A percentile compares a stretch with the other conserved stretches of the same genome.
Conservation (phyloP, 352 stramenopile species). For the Globisporangium perplexum region DNA sequence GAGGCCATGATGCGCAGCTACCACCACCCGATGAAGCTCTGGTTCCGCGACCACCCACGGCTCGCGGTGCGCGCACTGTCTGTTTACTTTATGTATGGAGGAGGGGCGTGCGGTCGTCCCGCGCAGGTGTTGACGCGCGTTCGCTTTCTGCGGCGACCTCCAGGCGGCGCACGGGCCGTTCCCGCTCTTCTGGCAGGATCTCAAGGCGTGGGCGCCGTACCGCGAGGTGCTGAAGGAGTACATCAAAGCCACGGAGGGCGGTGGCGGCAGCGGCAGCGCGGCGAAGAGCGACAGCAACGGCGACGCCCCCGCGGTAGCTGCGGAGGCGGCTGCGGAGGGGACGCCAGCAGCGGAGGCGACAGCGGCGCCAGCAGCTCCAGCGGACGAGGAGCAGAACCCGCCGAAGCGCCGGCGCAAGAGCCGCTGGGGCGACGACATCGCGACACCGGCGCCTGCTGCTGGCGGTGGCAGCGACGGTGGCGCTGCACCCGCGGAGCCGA, state of each 20-base stretch:
- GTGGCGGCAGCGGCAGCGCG: neutral
- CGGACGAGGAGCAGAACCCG: slow-evolving; percentile 29
- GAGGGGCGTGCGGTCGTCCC: neutral
- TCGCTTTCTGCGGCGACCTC: slow-evolving; percentile 3
- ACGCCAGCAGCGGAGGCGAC: neutral
- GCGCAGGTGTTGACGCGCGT: too few relatives aligned
- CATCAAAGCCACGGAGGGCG: slow-evolving; percentile 35
- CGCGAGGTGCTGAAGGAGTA: slow-evolving; percentile 90
- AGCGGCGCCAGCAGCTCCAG: neutral
- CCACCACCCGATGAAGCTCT: slow-evolving; percentile 85
- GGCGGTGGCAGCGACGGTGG: neutral
- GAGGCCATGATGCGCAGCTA: slow-evolving; percentile 88
- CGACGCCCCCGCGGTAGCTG: neutral
- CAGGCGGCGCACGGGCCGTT: slow-evolving; percentile 86
- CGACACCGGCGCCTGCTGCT: slow-evolving; percentile 13
- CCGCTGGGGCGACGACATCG: slow-evolving; percentile 75
- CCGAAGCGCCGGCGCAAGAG: slow-evolving; percentile 78
- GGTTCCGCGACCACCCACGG: slow-evolving; percentile 64
- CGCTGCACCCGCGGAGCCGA: neutral
- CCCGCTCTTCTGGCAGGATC: slow-evolving; percentile 94
- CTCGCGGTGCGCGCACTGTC: slow-evolving; percentile 28
- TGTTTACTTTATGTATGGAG: neutral
- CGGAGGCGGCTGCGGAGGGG: neutral
- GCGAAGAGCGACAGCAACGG: neutral
- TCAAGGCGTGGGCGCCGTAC: slow-evolving; percentile 92